Base-by-base conservation (phyloP, 768 basidiomycete genomes). In the Scleroderma bovista region DNA sequence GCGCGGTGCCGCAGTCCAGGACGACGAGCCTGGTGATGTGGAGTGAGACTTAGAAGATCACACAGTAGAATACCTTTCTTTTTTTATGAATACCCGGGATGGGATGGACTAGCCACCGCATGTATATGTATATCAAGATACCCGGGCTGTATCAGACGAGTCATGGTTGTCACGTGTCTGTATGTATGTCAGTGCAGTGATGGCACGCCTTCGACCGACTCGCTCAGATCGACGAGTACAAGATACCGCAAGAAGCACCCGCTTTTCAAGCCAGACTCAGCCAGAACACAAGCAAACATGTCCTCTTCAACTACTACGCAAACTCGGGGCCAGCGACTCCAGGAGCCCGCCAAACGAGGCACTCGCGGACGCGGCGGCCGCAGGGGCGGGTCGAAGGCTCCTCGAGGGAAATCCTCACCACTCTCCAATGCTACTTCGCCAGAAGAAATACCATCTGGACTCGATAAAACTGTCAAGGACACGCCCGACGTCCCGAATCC, bases 251-350 rank as follows among this genome's bases (percentile, higher is more conserved):
- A 29, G 26, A 9, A 29, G 9, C 26, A 29, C 26, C 26, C 9
- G 9, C 9, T 29, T 29, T 29, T 29, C 26, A 29, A 29, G 33
- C 40, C 39, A 20, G 15, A 23, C 24, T n/a, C 23, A 15, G 22
- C 15, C 24, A 6, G 15, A 40, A 11, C 20, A 11, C n/a, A 6
- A 13, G 6, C 41, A 43, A 29, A 10, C n/a, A 50, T 63, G 58
- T 60, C 61, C 56, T 42, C 57, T 36, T 47, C 52, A n/a, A 57
- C 51, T 6, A 48, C 59, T n/a, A 56, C 48, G 13, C 51, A 57
- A 17, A 50, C 56, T 15, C 47, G 39, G 0, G n/a, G 47, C 7
- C 44, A 46, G 10, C 47, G 41, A 0, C 16, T 47, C 6, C 42
- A 47, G 24, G 37, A 50, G 49, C 52, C 43, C 17, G 51, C 39